Base-by-base conservation (phyloP, 371 early-diverging fungal species). In the Edhazardia aedis region DNA sequence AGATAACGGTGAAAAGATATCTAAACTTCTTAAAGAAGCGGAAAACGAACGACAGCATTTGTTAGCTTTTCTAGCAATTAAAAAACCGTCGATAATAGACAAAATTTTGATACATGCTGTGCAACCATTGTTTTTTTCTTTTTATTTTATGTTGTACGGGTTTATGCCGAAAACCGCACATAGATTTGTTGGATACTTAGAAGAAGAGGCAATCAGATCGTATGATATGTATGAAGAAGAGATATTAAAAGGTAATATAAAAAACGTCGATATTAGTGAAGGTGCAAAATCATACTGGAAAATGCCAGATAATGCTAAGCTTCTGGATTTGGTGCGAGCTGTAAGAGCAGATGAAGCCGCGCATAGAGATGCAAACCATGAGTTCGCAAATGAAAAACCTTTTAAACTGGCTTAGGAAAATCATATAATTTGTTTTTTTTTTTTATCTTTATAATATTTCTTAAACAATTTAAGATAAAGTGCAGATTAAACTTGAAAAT, bases 221-320 rank as follows among this genome's bases (percentile, higher is more conserved):
- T 92, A 92, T 72, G 85, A 85, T 1, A 78, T 79, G 59, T 82
- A 85, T 68, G 62, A 88, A 45, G 72, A 78, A n/a, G 86, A 85
- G 61, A 82, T 92, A 51, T 82, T 84, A 43, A 62, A 62, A 0
- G 88, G 88, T 1, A 59, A 75, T 1, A 72, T 86, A 19, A 62
- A 75, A 38, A 82, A 83, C 61, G 72, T 65, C 21, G 71, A 75
- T 18, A 85, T 81, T 0, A 77, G 77, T 6, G 53, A 77, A 37
- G 78, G 88, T 37, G 89, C 90, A 19, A 79, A 76, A 39, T 80
- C 82, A 29, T 92, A 92, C 63, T 92, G 87, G 82, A 78, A 84
- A 38, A 70, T 92, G 26, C 76, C 75, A 11, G 75, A 81, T 0
- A 61, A 75, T 12, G 86, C 93, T 1, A 81, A 80, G 1, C 62